phyloP scores from a whole-genome alignment of 1,284 basidiomycete species.

The Cryptococcus floricola region DNA sequence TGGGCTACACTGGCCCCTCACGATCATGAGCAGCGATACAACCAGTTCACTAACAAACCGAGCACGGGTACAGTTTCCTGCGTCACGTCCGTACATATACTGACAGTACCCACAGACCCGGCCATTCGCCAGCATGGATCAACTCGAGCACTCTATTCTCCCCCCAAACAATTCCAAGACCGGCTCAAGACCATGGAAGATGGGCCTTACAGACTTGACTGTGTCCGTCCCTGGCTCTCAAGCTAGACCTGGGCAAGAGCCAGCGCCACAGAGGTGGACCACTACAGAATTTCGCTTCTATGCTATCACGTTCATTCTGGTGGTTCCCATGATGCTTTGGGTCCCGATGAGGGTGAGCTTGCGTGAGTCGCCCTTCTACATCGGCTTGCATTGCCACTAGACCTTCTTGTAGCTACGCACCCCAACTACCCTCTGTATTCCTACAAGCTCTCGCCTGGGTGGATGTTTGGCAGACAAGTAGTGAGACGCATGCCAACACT shows the following conservation, averaged over 20 bases:
- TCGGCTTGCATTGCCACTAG: no score
- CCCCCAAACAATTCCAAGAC: not conserved
- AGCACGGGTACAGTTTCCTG: not conserved
- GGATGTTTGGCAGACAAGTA: slow-evolving; percentile 52
- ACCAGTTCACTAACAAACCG: not conserved
- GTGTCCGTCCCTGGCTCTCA: slow-evolving; percentile 26
- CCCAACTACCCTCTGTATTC: slow-evolving; percentile 68
- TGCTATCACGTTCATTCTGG: slow-evolving; percentile 60
- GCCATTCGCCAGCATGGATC: not conserved
- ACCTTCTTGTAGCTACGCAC: slow-evolving; percentile 57
- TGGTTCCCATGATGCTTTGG: slow-evolving; percentile 74
- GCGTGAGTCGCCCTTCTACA: slow-evolving; percentile 53
- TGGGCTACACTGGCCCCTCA: not conserved
- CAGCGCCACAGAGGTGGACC: slow-evolving; percentile 60
- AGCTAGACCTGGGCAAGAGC: slow-evolving; percentile 7
- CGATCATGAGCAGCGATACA: not conserved
- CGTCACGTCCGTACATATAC: not conserved
- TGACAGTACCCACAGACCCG: not conserved
- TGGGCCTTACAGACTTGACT: slow-evolving; percentile 35
- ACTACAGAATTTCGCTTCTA: slow-evolving; percentile 82
- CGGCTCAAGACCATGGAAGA: not conserved
- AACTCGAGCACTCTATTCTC: not conserved
- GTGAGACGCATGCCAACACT: slow-evolving; percentile 24
- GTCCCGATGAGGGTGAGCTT: slow-evolving; percentile 72
- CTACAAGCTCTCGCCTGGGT: slow-evolving; percentile 58